phyloP scores from a whole-genome alignment of 805 yeast genomes.

The Cyberlindnera bimundalis region DNA sequence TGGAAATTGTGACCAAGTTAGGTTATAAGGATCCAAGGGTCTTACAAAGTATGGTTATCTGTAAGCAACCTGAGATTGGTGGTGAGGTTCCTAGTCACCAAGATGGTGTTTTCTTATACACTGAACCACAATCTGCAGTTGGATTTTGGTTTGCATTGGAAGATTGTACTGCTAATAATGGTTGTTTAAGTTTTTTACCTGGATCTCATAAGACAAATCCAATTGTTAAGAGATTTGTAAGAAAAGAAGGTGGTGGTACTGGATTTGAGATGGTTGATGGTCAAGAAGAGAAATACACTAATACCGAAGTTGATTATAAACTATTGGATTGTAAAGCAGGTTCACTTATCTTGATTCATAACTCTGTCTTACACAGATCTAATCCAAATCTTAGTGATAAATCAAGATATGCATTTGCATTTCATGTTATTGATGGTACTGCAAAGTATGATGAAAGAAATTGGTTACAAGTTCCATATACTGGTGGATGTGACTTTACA shows the following conservation, averaged over 20 bases:
- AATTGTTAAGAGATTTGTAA: slow-evolving; percentile 60
- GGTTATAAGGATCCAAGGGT: slow-evolving; percentile 64
- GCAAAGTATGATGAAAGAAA: slow-evolving; percentile 58
- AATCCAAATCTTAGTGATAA: slow-evolving; percentile 51
- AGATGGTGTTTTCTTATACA: slow-evolving; percentile 69
- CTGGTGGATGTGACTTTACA: slow-evolving; percentile 61
- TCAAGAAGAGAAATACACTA: slow-evolving; percentile 24
- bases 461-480: slow-evolving; percentile 77
- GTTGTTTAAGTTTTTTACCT: slow-evolving; percentile 66
- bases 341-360: slow-evolving; percentile 65
- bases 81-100: slow-evolving; percentile 77
- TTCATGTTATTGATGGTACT: slow-evolving; percentile 72
- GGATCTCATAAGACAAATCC: slow-evolving; percentile 63
- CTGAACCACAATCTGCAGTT: slow-evolving; percentile 65
- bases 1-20: slow-evolving; percentile 48
- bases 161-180: slow-evolving; percentile 63
- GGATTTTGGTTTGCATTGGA: slow-evolving; percentile 85
- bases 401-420: slow-evolving; percentile 74
- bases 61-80: slow-evolving; percentile 73
- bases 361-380: slow-evolving; percentile 68
- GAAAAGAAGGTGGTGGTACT: slow-evolving; percentile 46
- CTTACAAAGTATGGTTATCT: slow-evolving; percentile 73
- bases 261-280: slow-evolving; percentile 55
- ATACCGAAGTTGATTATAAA: slow-evolving; percentile 39
- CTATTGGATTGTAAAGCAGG: slow-evolving; percentile 67